A percentile compares a stretch with the other conserved stretches of the same genome.
Conservation (phyloP, 164 flowering plant genomes). For the Paratinospora sagittata region DNA sequence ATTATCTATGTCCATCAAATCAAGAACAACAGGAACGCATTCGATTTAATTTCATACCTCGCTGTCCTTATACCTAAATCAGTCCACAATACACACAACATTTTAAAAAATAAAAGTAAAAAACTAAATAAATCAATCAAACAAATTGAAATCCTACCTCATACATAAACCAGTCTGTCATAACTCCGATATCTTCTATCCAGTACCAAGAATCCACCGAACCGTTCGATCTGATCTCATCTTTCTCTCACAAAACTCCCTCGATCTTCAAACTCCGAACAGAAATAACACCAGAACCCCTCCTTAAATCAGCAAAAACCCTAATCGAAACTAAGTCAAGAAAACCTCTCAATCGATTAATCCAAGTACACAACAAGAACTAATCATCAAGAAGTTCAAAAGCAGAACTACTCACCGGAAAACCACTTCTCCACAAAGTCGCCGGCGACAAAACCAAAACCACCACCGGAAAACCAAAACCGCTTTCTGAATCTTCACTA, state of each 20-base stretch:
- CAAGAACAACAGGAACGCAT: background rate
- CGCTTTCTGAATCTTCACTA: background rate
- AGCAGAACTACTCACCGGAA: background rate
- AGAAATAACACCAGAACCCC: too few relatives aligned
- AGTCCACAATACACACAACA: background rate
- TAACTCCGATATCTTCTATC: conserved; percentile 15
- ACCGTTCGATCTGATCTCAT: conserved; percentile 6
- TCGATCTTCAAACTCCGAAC: too few relatives aligned
- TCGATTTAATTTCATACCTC: background rate
- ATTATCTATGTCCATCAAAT: background rate
- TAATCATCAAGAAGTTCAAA: background rate
- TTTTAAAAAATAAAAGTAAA: background rate
- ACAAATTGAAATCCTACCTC: conserved; percentile 15
- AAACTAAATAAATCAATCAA: background rate
- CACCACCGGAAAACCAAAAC: background rate
- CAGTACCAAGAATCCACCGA: background rate
- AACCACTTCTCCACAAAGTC: background rate
- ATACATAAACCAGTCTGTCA: conserved; percentile 21
- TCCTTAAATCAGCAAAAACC: background rate
- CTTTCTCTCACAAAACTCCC: background rate
- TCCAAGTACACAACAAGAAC: background rate
- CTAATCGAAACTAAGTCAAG: too few relatives aligned
- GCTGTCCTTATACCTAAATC: background rate
- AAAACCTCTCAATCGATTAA: background rate
- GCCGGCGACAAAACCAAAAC: background rate